phyloP scores from a whole-genome alignment of 208 protist genomes.

The Trypanosoma platydactyli region DNA sequence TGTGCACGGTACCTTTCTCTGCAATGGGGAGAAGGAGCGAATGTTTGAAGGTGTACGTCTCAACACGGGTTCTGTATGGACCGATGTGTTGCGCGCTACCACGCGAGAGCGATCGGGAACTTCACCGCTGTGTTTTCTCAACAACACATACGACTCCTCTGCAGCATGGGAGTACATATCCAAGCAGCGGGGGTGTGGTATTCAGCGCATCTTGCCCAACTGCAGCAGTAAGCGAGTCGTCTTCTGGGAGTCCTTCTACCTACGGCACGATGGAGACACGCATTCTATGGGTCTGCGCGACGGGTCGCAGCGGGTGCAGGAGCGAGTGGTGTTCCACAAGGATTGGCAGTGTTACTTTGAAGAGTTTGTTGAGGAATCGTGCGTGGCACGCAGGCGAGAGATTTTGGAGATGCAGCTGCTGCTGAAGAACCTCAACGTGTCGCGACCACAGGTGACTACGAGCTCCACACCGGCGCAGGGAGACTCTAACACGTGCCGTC shows the following conservation, averaged over 20 bases:
- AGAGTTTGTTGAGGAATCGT: constrained; percentile 39
- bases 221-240: constrained; percentile 75
- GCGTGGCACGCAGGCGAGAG: constrained; percentile 20
- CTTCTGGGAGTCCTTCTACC: constrained; percentile 74
- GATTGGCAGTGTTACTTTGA: constrained; percentile 62
- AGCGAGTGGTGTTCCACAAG: constrained; percentile 38
- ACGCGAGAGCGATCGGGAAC: constrained; percentile 48
- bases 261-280: constrained; percentile 38
- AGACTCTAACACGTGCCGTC: constrained; percentile 15
- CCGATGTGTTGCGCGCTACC: constrained; percentile 52
- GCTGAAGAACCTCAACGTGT: constrained; percentile 18
- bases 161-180: constrained; percentile 64
- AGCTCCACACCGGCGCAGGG: neutral
- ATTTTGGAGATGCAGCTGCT: constrained; percentile 17
- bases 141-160: constrained; percentile 57
- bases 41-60: constrained; percentile 71
- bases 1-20: constrained; percentile 86
- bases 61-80: constrained; percentile 74
- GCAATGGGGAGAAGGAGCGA: constrained; percentile 82
- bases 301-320: constrained; percentile 2
- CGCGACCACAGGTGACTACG: neutral
- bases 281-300: constrained; percentile 7
- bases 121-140: constrained; percentile 64
- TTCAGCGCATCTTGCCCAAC: constrained; percentile 44
- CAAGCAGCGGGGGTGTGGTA: constrained; percentile 34